Evolutionary conservation across 108 stramenopile species (phyloP), one percentile per base, ranked within the genome.

Genomic region (Cylindrotheca closterium): DNA sequence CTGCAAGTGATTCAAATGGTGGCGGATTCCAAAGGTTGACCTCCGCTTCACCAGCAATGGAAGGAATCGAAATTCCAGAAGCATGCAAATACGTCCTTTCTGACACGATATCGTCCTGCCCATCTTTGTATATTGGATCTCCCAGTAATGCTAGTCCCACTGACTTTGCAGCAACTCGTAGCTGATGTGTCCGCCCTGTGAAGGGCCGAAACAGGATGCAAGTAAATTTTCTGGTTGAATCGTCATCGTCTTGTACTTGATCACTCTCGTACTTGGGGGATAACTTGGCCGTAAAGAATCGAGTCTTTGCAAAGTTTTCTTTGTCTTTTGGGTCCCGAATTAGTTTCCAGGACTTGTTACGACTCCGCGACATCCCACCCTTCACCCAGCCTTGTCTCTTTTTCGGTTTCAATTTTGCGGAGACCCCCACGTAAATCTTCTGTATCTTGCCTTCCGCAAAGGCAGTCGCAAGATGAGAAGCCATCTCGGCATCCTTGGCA

Each of bases 181-280:
- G 60, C 62, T 93, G 92, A 77, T 93, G 92, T 8, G 92, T 89
- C 68, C 75, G 77, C 18, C 92, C 92, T 0, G 92, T 93, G 48
- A 80, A 77, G 7, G 92, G 92, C 28, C 74, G 82, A 52, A 89
- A 93, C 30, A 89, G 34, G 23, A 55, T 27, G 1, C 46, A 48
- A 15, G 67, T 42, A 2, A 4, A 49, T 67, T 32, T 22, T n/a
- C n/a, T n/a, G n/a, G n/a, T n/a, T n/a, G n/a, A n/a, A 63, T 57
- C 19, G 49, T 58, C 7, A 2, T 42, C 30, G 19, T 10, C 1
- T 10, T 30, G 21, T 30, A 85, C 78, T 17, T 79, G 67, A 8
- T 86, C 86, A 15, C 15, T 42, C 10, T 15, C 37, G 15, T 10
- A 10, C 37, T 42, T 15, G 37, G 37, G 15, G 15, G 37, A 42